Percentiles rank a stretch among this genome's conserved stretches.
Conservation (phyloP, 345 rosid genomes). For the Arabis hirsuta region DNA sequence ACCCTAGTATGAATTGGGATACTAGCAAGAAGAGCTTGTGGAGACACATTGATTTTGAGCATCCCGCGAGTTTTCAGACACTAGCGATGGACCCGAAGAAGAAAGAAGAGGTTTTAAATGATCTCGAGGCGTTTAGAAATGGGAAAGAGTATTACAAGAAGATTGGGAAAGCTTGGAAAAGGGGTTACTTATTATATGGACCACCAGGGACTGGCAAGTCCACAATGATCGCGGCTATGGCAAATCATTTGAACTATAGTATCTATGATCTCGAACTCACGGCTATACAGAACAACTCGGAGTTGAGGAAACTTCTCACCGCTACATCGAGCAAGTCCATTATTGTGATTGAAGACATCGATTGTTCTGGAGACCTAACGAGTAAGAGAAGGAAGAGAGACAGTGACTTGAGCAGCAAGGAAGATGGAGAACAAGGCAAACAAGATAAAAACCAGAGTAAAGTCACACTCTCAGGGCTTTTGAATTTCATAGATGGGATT, state of each 20-base stretch:
- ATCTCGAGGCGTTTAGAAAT: conserved; percentile 38
- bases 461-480: conserved; percentile 49
- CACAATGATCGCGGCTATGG: conserved; percentile 51
- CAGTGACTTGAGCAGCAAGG: conserved; percentile 1
- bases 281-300: conserved; percentile 41
- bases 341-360: conserved; percentile 48
- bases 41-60: conserved; percentile 46
- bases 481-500: conserved; percentile 50
- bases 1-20: conserved; percentile 39
- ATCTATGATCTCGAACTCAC: conserved; percentile 49
- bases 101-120: conserved; percentile 44
- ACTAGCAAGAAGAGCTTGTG: conserved; percentile 26
- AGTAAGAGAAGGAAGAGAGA: conserved; percentile 31
- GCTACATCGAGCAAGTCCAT: conserved; percentile 48
- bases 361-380: conserved; percentile 48
- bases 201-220: conserved; percentile 54
- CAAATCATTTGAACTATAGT: conserved; percentile 43
- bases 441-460: conserved; percentile 5
- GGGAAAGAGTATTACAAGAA: conserved; percentile 47
- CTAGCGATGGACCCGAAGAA: conserved; percentile 45
- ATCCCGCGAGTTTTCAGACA: conserved; percentile 43
- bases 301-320: conserved; percentile 45
- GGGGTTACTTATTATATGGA: conserved; percentile 50
- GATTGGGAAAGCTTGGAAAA: conserved; percentile 51
- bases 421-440: conserved; percentile 10